Evolutionary conservation across 1,139 yeast species (phyloP).

Genomic region (Pichia sp.): DNA sequence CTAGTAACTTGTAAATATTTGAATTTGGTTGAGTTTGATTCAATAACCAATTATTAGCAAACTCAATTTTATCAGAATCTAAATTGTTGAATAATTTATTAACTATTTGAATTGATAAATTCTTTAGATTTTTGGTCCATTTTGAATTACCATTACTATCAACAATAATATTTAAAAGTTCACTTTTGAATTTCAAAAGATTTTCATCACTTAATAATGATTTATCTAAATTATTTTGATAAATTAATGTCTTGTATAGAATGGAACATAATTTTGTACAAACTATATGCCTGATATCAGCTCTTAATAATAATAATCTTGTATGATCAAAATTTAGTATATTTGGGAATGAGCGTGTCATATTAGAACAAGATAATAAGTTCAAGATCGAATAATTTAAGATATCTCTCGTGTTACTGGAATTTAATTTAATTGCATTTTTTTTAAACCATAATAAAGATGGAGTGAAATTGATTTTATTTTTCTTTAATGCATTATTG

Average conservation of each 20-base stretch:
- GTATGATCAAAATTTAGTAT: slow-evolving; percentile 86
- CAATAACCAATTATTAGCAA: slow-evolving; percentile 73
- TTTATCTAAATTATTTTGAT: slow-evolving; percentile 24
- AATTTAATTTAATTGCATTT: slow-evolving; percentile 27
- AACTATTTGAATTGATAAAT: slow-evolving; percentile 66
- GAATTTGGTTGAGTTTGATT: slow-evolving; percentile 82
- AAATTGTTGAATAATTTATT: slow-evolving; percentile 20
- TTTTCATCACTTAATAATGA: slow-evolving; percentile 25
- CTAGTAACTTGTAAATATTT: slow-evolving; percentile 74
- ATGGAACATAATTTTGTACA: slow-evolving; percentile 72
- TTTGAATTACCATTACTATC: slow-evolving; percentile 83
- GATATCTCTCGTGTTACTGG: slow-evolving; percentile 33
- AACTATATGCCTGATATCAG: slow-evolving; percentile 79
- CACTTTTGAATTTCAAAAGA: slow-evolving; percentile 34
- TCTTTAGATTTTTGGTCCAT: slow-evolving; percentile 80
- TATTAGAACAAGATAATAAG: slow-evolving; percentile 66
- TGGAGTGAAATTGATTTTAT: slow-evolving; percentile 59
- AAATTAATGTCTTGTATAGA: slow-evolving; percentile 42
- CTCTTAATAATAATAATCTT: slow-evolving; percentile 66
- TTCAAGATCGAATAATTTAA: slow-evolving; percentile 47
- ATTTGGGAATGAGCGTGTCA: slow-evolving; percentile 79
- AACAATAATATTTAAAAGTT: slow-evolving; percentile 71
- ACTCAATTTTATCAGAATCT: slow-evolving; percentile 43
- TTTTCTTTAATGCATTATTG: slow-evolving; percentile 58
- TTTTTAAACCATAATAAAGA: slow-evolving; percentile 66